Evolutionary conservation across 768 basidiomycete genomes (phyloP).

Genomic region (Phlegmacium glaucopus): DNA sequence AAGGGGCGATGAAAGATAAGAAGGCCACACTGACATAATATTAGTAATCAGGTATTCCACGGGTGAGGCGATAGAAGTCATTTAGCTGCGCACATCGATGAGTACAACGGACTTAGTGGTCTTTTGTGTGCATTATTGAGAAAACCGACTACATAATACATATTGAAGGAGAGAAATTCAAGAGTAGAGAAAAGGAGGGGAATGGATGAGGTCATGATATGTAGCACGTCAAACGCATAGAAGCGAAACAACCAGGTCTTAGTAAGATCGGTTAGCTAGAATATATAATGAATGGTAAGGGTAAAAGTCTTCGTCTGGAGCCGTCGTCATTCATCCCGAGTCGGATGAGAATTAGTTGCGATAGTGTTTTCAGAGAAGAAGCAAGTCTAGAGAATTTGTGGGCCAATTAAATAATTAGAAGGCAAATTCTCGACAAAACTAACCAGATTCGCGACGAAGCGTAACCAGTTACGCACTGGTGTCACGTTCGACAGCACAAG

Average conservation of each 20-base stretch:
- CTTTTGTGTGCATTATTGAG: constrained; percentile 10
- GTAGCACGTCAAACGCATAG: constrained; percentile 13
- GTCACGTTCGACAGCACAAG: constrained; percentile 60
- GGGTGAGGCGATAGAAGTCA: no score
- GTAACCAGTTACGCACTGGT: constrained; percentile 30
- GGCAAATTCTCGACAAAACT: constrained; percentile 6
- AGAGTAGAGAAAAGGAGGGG: constrained; percentile 10
- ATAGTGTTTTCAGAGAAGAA: constrained; percentile 14
- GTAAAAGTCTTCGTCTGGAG: constrained; percentile 10
- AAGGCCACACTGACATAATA: not conserved
- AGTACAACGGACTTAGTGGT: no score
- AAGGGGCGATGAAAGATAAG: constrained; percentile 14
- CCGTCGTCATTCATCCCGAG: constrained; percentile 12
- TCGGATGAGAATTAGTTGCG: constrained; percentile 15
- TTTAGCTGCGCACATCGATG: no score
- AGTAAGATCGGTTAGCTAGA: constrained; percentile 15
- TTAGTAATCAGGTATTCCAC: not conserved
- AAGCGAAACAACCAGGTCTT: constrained; percentile 7
- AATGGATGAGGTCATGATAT: constrained; percentile 17
- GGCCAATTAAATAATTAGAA: not conserved
- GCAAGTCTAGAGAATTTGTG: constrained; percentile 15
- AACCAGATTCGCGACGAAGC: constrained; percentile 16
- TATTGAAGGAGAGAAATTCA: constrained; percentile 15
- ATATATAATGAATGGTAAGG: constrained; percentile 8
- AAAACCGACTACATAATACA: constrained; percentile 23